Conservation (phyloP, 371 early-diverging fungal species). For the Nematocida sp. region DNA sequence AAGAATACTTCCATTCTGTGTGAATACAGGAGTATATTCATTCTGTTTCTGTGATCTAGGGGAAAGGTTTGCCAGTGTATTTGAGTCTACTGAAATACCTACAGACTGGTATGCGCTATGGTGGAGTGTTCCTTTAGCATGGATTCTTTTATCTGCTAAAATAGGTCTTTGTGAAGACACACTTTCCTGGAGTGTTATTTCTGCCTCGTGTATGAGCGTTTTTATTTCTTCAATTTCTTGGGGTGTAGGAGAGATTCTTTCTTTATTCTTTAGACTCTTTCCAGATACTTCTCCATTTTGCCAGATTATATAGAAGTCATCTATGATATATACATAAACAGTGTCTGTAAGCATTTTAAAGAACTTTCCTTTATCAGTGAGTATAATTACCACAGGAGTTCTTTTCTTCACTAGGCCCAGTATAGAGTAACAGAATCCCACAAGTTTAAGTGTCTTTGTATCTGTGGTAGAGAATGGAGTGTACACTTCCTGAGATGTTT, state of each 20-base stretch:
- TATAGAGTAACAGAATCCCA: conserved; percentile 54
- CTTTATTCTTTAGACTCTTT: conserved; percentile 24
- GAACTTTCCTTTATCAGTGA: conserved; percentile 56
- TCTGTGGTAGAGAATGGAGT: conserved; percentile 30
- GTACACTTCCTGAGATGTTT: conserved; percentile 20
- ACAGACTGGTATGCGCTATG: conserved; percentile 40
- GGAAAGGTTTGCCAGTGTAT: conserved; percentile 29
- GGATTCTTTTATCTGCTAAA: conserved; percentile 23
- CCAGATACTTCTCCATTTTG: conserved; percentile 37
- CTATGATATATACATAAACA: conserved; percentile 52
- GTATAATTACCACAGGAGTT: conserved; percentile 56
- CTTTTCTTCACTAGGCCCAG: conserved; percentile 46
- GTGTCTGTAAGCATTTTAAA: conserved; percentile 58
- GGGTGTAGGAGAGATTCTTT: neutral
- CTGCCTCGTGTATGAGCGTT: conserved; percentile 36
- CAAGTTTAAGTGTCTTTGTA: conserved; percentile 54
- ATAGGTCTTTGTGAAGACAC: conserved; percentile 10
- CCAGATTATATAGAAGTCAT: conserved; percentile 39
- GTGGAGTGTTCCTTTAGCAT: conserved; percentile 19
- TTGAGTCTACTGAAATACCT: conserved; percentile 17
- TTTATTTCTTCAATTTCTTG: conserved; percentile 21
- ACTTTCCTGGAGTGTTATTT: neutral
- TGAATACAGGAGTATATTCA: conserved; percentile 35
- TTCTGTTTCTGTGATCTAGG: neutral
- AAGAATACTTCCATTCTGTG: conserved; percentile 14